Evolutionary conservation across 352 stramenopile genomes (phyloP).

Genomic region (Globisporangium nodosum): DNA sequence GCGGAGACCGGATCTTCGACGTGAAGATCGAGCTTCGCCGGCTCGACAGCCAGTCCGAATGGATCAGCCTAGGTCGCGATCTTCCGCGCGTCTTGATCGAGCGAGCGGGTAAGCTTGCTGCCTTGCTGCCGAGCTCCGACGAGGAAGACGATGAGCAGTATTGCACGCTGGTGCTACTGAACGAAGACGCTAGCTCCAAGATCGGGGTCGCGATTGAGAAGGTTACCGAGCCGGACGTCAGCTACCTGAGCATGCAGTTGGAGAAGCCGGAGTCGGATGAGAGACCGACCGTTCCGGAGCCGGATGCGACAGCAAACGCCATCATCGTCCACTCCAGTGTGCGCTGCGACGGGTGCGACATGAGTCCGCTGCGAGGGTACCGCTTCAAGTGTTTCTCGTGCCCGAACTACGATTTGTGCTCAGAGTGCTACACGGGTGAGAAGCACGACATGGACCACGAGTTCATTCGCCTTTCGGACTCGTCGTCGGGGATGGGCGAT

Average conservation of each 20-base stretch:
- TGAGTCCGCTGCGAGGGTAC: slow-evolving; percentile 57
- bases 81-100: slow-evolving; percentile 31
- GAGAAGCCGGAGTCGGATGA: slow-evolving; percentile 1
- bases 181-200: slow-evolving; percentile 31
- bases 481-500: slow-evolving; percentile 37
- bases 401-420: slow-evolving; percentile 73
- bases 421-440: slow-evolving; percentile 53
- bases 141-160: slow-evolving; percentile 13
- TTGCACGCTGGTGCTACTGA: slow-evolving; percentile 48
- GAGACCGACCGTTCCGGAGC: slow-evolving; percentile 13
- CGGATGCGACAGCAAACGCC: slow-evolving; percentile 14
- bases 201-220: slow-evolving; percentile 36
- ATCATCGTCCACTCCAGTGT: slow-evolving; percentile 56
- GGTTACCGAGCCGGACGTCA: slow-evolving; percentile 34
- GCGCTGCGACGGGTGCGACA: slow-evolving; percentile 74
- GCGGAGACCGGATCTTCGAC: slow-evolving; percentile 14
- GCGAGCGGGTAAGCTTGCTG: slow-evolving; percentile 21
- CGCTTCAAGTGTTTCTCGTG: slow-evolving; percentile 78
- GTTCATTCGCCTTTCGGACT: slow-evolving; percentile 54
- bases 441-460: slow-evolving; percentile 60
- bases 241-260: slow-evolving; percentile 18
- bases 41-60: background rate
- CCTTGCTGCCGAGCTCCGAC: slow-evolving; percentile 2
- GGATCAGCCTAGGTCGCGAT: slow-evolving; percentile 16
- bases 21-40: slow-evolving; percentile 2